Conservation (phyloP, 73 alveolate genomes). For the Breviolum minutum region DNA sequence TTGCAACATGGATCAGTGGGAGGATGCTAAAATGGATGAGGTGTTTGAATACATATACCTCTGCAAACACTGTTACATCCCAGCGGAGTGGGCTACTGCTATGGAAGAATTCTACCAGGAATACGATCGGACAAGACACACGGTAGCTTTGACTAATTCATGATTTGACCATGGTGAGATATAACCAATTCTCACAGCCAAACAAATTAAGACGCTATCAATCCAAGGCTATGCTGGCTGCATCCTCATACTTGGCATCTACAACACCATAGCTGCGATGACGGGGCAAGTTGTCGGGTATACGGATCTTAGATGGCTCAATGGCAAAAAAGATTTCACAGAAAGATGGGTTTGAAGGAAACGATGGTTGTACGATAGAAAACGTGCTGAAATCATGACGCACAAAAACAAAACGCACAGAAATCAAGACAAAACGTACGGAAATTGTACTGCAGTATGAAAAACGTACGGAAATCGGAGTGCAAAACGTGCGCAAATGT, state of each 20-base stretch:
- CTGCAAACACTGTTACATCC: background rate
- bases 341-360: background rate
- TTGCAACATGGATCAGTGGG: background rate
- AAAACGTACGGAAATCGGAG: conserved; percentile 10
- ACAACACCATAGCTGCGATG: no score
- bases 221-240: no score
- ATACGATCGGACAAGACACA: background rate
- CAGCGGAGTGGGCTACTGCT: background rate
- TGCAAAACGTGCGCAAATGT: conserved; percentile 16
- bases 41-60: background rate
- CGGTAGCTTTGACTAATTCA: background rate
- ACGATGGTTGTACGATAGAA: background rate
- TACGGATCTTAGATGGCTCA: background rate
- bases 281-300: background rate
- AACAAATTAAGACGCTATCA: no score
- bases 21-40: background rate
- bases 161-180: background rate
- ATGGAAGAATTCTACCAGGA: background rate
- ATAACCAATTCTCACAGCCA: no score
- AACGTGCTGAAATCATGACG: background rate
- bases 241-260: no score
- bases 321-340: background rate
- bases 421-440: background rate
- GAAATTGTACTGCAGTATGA: background rate
- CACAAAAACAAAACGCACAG: background rate